Evolutionary conservation across 345 rosid species (phyloP).

Genomic region (Fremontodendron californicum): DNA sequence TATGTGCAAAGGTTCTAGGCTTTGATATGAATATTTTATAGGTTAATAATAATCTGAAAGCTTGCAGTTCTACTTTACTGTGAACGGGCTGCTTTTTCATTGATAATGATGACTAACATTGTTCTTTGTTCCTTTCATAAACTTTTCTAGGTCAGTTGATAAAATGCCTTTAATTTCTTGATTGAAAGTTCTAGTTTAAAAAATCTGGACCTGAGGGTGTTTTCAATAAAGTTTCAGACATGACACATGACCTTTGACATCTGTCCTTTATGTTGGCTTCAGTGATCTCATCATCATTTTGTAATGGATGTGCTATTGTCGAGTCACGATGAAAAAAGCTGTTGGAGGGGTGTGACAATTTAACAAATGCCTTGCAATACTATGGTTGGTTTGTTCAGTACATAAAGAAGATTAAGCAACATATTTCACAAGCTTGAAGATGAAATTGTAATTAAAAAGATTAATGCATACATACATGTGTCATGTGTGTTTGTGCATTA

Average conservation of each 20-base stretch:
- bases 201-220: background rate
- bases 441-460: background rate
- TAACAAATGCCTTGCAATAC: background rate
- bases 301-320: background rate
- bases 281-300: background rate
- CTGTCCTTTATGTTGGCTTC: background rate
- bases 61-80: background rate
- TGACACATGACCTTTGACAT: no score
- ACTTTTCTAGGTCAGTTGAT: background rate
- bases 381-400: background rate
- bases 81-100: background rate
- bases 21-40: no score
- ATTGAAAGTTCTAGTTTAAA: background rate
- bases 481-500: background rate
- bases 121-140: background rate
- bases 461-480: background rate
- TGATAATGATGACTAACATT: background rate
- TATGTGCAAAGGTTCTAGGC: background rate
- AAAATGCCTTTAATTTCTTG: background rate
- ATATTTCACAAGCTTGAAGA: background rate
- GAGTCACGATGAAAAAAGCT: background rate
- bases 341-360: background rate
- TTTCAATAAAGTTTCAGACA: background rate
- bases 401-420: background rate
- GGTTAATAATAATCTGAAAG: background rate